Evolutionary conservation across 2,329 filamentous ascomycete species (phyloP).

Genomic region (Acephala macrosclerotiorum): DNA sequence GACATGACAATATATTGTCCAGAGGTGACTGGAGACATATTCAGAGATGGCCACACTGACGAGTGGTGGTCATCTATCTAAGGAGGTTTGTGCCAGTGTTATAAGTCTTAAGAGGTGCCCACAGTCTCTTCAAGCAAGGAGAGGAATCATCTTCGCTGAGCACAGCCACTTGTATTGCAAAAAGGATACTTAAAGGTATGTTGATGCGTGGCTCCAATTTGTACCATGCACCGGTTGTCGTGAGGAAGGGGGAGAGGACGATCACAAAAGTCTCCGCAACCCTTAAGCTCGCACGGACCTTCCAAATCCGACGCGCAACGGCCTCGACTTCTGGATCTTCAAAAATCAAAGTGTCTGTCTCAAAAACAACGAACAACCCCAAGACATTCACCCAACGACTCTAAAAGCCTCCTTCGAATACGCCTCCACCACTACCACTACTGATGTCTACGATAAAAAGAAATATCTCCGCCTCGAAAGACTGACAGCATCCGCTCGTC

Average conservation of each 20-base stretch:
- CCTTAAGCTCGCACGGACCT: conserved; percentile 8
- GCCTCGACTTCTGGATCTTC: neutral
- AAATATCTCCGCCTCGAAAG: conserved; percentile 4
- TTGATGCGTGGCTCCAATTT: neutral
- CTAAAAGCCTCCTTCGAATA: neutral
- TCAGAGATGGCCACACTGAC: neutral
- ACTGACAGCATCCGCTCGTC: neutral
- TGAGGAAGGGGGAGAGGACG: neutral
- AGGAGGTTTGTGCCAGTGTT: too few relatives aligned
- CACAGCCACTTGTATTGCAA: too few relatives aligned
- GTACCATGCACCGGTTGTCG: neutral
- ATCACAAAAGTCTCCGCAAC: neutral
- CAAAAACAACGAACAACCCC: neutral
- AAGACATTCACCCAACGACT: neutral
- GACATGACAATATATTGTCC: neutral
- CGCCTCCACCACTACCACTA: neutral
- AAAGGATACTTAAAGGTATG: neutral
- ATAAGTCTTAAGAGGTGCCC: too few relatives aligned
- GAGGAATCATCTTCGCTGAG: too few relatives aligned
- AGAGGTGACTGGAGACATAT: neutral
- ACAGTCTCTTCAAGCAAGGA: too few relatives aligned
- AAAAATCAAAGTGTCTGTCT: conserved; percentile 9
- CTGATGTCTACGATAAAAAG: conserved; percentile 10
- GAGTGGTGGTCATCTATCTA: too few relatives aligned
- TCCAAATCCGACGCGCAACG: conserved; percentile 3